Evolutionary conservation across 768 basidiomycete genomes (phyloP), one percentile per base, ranked within the genome.

Genomic region (Tulasnella sp.): DNA sequence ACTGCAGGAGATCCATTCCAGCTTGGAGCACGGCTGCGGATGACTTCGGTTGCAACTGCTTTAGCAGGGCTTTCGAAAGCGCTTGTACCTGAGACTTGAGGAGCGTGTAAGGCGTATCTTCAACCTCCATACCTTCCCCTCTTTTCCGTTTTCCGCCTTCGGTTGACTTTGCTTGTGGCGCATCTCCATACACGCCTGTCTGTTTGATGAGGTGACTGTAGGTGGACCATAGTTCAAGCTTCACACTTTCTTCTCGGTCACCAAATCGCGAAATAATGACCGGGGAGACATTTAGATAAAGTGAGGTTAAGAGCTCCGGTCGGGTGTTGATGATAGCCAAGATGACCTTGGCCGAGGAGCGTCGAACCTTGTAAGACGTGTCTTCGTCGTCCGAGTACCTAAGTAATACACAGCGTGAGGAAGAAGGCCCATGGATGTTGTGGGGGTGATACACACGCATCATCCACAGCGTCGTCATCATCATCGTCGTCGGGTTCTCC

Each of bases 331-430:
- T 84, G 49, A 96, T 75, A 4, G 88, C 86, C 27, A 84, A 74
- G 15, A 98, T 77, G 2, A 98, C 75, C 69, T 97, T 97, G 17
- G 92, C 91, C 5, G 96, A 85, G 5, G 90, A 85, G 46, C 96
- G 83, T 63, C 96, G 85, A 59, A 96, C 90, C 71, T 97, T 97
- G 80, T 96, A 98, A 0, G 94, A 97, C 10, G 87, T 89, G 67
- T 99, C 96, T 70, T 98, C 96, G 60, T 99, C 96, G 65, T 99
- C 96, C 4, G 91, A 92, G 70, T 96, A 97, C 63, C 90, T 93
- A 63, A n/a, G n/a, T n/a, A n/a, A n/a, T n/a, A n/a, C n/a, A n/a
- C n/a, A n/a, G n/a, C n/a, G 25, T 22, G 21, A 7, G 15, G 12
- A 38, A 34, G 9, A 45, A 48, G 45, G 55, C 49, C 56, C 46